Conservation (phyloP, 1,284 basidiomycete species). For the Crepidotus sp. region DNA sequence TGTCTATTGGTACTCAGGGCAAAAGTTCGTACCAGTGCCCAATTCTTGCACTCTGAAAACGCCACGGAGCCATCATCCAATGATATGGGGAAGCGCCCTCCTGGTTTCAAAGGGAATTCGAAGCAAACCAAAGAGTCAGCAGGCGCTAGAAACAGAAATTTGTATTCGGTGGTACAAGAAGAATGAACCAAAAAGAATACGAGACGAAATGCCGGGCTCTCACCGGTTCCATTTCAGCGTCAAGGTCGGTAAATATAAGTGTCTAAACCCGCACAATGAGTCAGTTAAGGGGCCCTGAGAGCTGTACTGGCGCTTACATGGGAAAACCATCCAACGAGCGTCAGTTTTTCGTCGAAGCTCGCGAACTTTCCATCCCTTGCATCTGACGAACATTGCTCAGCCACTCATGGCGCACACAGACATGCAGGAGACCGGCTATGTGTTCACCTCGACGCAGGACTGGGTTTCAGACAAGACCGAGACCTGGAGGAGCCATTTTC, state of each 20-base stretch:
- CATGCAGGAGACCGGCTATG: not conserved
- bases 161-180: not conserved
- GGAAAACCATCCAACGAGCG: not conserved
- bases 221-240: not conserved
- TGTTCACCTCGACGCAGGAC: constrained; percentile 45
- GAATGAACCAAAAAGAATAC: not conserved
- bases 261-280: not conserved
- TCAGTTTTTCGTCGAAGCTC: not conserved
- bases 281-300: not conserved
- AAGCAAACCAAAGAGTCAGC: not conserved
- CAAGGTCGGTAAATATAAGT: not conserved
- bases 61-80: too few species aligned
- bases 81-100: too few species aligned
- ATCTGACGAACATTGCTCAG: not conserved
- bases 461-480: constrained; percentile 44
- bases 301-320: not conserved
- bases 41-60: too few species aligned
- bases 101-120: not conserved
- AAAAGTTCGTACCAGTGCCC: too few species aligned
- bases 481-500: constrained; percentile 35
- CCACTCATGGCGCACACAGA: not conserved
- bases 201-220: not conserved
- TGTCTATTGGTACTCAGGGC: too few species aligned
- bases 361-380: not conserved
- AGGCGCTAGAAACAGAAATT: not conserved